These are phyloP conservation scores for Marsdenia floribunda DNA, from an alignment of 257 asterid species.

Conservation along the genomic window DNA sequence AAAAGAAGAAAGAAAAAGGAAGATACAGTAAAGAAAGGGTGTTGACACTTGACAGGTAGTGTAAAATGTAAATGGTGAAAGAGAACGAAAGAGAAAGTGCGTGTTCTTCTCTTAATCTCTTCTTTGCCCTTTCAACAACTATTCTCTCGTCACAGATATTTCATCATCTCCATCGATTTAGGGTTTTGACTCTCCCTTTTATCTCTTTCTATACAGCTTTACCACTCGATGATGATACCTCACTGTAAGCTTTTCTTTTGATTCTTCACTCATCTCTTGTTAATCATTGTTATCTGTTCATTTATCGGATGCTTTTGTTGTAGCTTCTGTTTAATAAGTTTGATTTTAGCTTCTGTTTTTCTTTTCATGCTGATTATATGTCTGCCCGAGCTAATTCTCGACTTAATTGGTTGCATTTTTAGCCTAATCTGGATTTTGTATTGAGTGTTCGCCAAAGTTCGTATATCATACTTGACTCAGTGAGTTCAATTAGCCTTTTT, in stretches of 20 bases:
- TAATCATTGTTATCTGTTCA: not conserved
- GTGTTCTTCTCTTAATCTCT: constrained; percentile 25
- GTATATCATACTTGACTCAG: not conserved
- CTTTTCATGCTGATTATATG: not conserved
- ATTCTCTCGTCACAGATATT: constrained; percentile 27
- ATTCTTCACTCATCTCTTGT: not conserved
- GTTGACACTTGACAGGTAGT: constrained; percentile 19
- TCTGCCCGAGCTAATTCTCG: not conserved
- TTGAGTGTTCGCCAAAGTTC: not conserved
- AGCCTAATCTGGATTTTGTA: not conserved
- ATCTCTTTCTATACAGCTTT: constrained; percentile 9
- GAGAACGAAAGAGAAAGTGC: constrained; percentile 20
- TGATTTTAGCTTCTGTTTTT: not conserved
- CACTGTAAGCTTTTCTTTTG: constrained; percentile 16
- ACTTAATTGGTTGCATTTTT: not conserved
- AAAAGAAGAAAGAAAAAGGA: not conserved
- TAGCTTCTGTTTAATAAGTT: not conserved
- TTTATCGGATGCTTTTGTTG: not conserved
- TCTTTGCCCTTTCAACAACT: constrained; percentile 36
- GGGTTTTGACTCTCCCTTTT: constrained; percentile 35
- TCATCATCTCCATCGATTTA: constrained; percentile 30
- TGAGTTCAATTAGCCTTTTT: not conserved
- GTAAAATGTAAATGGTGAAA: constrained; percentile 6
- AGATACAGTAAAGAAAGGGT: constrained; percentile 4
- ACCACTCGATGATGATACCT: constrained; percentile 7